Evolutionary conservation across 768 basidiomycete genomes (phyloP).

Genomic region (Mycena rebaudengoi): DNA sequence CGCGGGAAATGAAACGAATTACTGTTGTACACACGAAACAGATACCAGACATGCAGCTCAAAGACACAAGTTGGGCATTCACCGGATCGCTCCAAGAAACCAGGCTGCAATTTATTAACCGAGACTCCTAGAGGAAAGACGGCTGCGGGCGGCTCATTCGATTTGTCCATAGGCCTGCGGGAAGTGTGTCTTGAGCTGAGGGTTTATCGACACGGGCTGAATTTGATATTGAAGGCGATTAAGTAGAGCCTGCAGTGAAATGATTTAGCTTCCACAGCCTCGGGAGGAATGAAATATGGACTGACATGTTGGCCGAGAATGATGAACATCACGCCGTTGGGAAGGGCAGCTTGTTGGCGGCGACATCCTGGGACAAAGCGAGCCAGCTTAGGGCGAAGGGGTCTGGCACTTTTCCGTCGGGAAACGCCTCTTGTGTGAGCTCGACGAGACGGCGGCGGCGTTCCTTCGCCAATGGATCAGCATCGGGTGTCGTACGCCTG

Average conservation of each 20-base stretch:
- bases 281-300: constrained; percentile 2
- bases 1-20: no score
- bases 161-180: constrained; percentile 8
- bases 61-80: neutral
- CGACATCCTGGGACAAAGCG: constrained; percentile 9
- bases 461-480: constrained; percentile 19
- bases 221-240: constrained; percentile 8
- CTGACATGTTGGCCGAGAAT: constrained; percentile 6
- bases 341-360: constrained; percentile 26
- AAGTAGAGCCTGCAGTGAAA: constrained; percentile 9
- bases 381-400: constrained; percentile 21
- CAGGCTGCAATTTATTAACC: constrained; percentile 1
- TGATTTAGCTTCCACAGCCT: constrained; percentile 9
- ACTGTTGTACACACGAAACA: neutral
- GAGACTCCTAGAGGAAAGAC: constrained; percentile 8
- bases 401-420: constrained; percentile 18
- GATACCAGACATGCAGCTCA: constrained; percentile 12
- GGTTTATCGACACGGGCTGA: constrained; percentile 11
- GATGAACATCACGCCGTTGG: constrained; percentile 3
- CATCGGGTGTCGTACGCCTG: constrained; percentile 18
- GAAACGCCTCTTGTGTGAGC: constrained; percentile 18
- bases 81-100: constrained; percentile 4
- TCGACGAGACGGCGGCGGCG: constrained; percentile 19
- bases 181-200: constrained; percentile 6
- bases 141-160: constrained; percentile 3